Conservation (phyloP, 495 filamentous ascomycete species). For the Lasiosphaeria miniovina region DNA sequence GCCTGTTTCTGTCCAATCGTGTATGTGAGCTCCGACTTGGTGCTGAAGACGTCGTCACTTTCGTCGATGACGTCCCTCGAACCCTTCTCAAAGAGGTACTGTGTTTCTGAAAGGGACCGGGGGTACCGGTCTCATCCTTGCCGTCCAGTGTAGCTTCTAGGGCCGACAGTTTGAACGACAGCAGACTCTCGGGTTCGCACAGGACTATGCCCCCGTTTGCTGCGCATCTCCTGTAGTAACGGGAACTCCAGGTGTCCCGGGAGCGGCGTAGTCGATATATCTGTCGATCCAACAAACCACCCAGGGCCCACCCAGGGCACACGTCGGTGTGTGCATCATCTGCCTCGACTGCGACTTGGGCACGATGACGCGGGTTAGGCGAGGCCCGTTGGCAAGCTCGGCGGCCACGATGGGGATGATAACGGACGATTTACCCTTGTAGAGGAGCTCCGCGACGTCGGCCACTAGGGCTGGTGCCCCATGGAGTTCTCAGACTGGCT, state of each 20-base stretch:
- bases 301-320: constrained; percentile 60
- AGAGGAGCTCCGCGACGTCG: constrained; percentile 49
- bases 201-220: constrained; percentile 49
- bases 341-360: constrained; percentile 56
- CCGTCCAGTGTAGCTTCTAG: constrained; percentile 42
- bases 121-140: constrained; percentile 23
- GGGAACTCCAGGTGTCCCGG: constrained; percentile 34
- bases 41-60: constrained; percentile 58
- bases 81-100: constrained; percentile 37
- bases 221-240: constrained; percentile 19
- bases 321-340: constrained; percentile 55
- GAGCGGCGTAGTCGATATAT: constrained; percentile 64
- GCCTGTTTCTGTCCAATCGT: constrained; percentile 54
- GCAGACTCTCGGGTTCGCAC: constrained; percentile 61
- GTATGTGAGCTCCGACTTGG: constrained; percentile 60
- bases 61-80: constrained; percentile 59
- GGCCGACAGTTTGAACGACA: constrained; percentile 62
- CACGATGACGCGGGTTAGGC: constrained; percentile 56
- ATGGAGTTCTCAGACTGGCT: constrained; percentile 51
- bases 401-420: constrained; percentile 62
- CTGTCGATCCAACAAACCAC: constrained; percentile 53
- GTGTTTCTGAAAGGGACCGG: constrained; percentile 31
- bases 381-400: constrained; percentile 47
- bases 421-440: constrained; percentile 64
- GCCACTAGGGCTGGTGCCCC: constrained; percentile 53